Base-by-base conservation (phyloP, 805 yeast genomes). In the Cyberlindnera xishuangbannaensis region DNA sequence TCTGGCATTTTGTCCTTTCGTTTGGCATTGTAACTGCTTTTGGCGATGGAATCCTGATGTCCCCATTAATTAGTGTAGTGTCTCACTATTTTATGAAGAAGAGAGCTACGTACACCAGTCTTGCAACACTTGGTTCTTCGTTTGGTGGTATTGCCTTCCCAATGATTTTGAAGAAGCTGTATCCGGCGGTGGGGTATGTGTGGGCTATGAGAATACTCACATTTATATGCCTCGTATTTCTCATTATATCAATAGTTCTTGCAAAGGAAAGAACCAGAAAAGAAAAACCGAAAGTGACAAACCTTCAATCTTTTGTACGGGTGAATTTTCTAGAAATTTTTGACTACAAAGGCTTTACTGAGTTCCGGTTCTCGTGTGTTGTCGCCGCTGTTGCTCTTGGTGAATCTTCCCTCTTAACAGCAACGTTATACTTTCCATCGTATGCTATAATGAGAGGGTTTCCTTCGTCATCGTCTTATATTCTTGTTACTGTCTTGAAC, bases 81-180 rank as follows among this genome's bases (percentile, higher is more conserved):
- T 73, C 78, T 17, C 84, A 81, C 39, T 81, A 83, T 79, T 81
- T 80, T 51, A 57, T 63, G 24, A 58, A 55, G 21, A 76, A 65
- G 45, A 62, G 87, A 45, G 87, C 80, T 1, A 61, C 66, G 39
- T 80, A 78, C 1, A 59, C 66, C 11, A 69, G 75, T 15, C 38
- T 66, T 1, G 72, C 76, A 1, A 67, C 72, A 3, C 59, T 65
- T 36, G 78, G 79, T 14, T 79, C 78, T 2, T 69, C 76, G 4
- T 34, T 74, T 14, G 81, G 80, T 15, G 81, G 80, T 26, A 59
- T 73, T 35, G 44, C 67, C 9, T 68, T 77, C 56, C 78, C 82
- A 4, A 54, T 73, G 31, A 64, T 74, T 55, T 61, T 77, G 41
- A 64, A 73, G 40, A 58, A 61, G 20, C 51, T 77, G 18, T 77